A percentile compares a stretch with the other conserved stretches of the same genome.
These are phyloP conservation scores for Macrolepiota dolichaula DNA, from an alignment of 768 basidiomycete genomes.

Conservation along the genomic window DNA sequence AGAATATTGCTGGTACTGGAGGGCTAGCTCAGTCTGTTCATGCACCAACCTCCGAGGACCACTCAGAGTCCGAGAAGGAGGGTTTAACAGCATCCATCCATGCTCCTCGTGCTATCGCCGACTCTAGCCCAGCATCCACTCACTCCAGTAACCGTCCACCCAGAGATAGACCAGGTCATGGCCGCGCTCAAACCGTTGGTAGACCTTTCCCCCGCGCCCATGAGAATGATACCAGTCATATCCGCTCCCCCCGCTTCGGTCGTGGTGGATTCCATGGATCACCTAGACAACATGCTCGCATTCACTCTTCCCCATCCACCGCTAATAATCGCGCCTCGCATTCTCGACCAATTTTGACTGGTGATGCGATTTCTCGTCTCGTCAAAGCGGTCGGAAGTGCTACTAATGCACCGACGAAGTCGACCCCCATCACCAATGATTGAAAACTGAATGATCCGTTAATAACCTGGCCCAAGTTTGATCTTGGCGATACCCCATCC, in stretches of 20 bases:
- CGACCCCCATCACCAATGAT: conserved; percentile 14
- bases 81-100: conserved; percentile 53
- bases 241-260: conserved; percentile 39
- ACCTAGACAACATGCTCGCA: conserved; percentile 47
- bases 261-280: conserved; percentile 41
- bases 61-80: conserved; percentile 9
- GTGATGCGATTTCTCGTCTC: conserved; percentile 64
- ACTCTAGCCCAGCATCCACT: conserved; percentile 39
- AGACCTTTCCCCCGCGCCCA: conserved; percentile 31
- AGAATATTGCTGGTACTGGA: conserved; percentile 3
- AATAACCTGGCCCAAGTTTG: background rate
- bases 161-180: conserved; percentile 38
- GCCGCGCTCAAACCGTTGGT: conserved; percentile 56
- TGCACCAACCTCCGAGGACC: conserved; percentile 12
- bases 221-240: conserved; percentile 21
- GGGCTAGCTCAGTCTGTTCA: conserved; percentile 19
- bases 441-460: background rate
- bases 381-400: conserved; percentile 55
- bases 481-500: conserved; percentile 1
- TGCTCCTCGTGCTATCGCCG: conserved; percentile 39
- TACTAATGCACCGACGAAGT: conserved; percentile 21
- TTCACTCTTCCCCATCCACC: conserved; percentile 62
- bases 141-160: conserved; percentile 14
- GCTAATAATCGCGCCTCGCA: conserved; percentile 23
- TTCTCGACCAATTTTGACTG: conserved; percentile 68